Evolutionary conservation across 2,329 filamentous ascomycete genomes (phyloP).

Genomic region (Phialophora verrucosa): DNA sequence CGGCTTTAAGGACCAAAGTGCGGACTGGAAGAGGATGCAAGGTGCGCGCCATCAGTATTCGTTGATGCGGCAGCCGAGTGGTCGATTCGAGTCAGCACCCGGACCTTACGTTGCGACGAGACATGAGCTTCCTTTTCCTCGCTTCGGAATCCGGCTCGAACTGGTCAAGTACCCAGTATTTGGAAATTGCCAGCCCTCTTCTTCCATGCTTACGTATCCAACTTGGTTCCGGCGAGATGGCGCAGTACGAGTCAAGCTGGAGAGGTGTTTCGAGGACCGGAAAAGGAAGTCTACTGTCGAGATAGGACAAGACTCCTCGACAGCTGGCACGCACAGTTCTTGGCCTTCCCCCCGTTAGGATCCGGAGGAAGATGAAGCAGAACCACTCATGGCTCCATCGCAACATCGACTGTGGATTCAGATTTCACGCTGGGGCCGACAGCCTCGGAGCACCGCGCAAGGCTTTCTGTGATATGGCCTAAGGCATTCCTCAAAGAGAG

Average conservation of each 20-base stretch:
- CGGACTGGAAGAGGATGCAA: conserved; percentile 9
- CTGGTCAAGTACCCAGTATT: no score
- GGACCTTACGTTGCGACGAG: conserved; percentile 4
- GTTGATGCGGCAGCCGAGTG: conserved; percentile 19
- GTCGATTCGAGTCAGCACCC: conserved; percentile 1
- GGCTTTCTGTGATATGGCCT: neutral
- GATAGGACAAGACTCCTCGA: neutral
- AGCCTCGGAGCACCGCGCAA: neutral
- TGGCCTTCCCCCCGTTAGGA: neutral
- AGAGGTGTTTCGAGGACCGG: neutral
- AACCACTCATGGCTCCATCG: neutral
- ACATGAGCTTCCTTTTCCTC: conserved; percentile 10
- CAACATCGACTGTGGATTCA: neutral
- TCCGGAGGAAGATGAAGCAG: neutral
- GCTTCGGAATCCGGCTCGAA: conserved; percentile 9
- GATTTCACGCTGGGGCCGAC: conserved; percentile 16
- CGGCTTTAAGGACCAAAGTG: conserved; percentile 1
- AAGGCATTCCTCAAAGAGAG: no score
- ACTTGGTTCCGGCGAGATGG: conserved; percentile 12
- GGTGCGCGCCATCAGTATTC: conserved; percentile 11
- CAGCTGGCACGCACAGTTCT: neutral
- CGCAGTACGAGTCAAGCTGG: neutral
- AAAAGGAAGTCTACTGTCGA: conserved; percentile 6
- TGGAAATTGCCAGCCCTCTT: neutral
- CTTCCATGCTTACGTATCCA: conserved; percentile 12